These are phyloP conservation scores for Erodium maritimum DNA, from an alignment of 345 rosid species.

Conservation along the genomic window DNA sequence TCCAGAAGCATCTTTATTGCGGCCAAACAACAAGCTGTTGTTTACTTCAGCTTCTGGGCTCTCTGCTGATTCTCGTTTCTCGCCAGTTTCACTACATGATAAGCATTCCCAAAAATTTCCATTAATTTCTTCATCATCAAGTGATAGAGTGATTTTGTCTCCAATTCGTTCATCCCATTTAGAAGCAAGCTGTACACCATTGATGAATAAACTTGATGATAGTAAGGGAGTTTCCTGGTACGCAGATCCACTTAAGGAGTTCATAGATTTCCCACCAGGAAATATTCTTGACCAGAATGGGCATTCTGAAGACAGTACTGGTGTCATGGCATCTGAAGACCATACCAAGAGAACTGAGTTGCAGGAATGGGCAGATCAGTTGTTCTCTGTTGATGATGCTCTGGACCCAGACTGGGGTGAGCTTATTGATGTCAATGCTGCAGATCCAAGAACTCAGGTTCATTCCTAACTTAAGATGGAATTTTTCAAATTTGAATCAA, in stretches of 20 bases:
- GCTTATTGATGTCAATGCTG: slow-evolving; percentile 33
- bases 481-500: slow-evolving; percentile 2
- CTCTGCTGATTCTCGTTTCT: slow-evolving; percentile 17
- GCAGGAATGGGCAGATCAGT: slow-evolving; percentile 60
- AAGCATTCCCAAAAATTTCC: slow-evolving; percentile 28
- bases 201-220: slow-evolving; percentile 25
- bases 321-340: slow-evolving; percentile 27
- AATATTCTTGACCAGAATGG: slow-evolving; percentile 28
- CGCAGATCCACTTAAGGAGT: slow-evolving; percentile 35
- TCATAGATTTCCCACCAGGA: slow-evolving; percentile 34
- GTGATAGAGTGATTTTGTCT: slow-evolving; percentile 18
- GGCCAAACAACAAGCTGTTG: background rate
- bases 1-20: background rate
- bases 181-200: slow-evolving; percentile 22
- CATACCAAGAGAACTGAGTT: slow-evolving; percentile 34
- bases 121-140: slow-evolving; percentile 27
- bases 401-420: slow-evolving; percentile 58
- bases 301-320: slow-evolving; percentile 30
- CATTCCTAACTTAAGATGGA: slow-evolving; percentile 4
- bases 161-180: slow-evolving; percentile 17
- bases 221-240: slow-evolving; percentile 40
- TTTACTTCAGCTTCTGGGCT: slow-evolving; percentile 26
- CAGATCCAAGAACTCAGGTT: slow-evolving; percentile 42
- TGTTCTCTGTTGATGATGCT: slow-evolving; percentile 50
- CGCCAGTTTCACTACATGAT: slow-evolving; percentile 24